phyloP scores from a whole-genome alignment of 371 early-diverging fungal genomes.

The Actinomortierella ambigua region DNA sequence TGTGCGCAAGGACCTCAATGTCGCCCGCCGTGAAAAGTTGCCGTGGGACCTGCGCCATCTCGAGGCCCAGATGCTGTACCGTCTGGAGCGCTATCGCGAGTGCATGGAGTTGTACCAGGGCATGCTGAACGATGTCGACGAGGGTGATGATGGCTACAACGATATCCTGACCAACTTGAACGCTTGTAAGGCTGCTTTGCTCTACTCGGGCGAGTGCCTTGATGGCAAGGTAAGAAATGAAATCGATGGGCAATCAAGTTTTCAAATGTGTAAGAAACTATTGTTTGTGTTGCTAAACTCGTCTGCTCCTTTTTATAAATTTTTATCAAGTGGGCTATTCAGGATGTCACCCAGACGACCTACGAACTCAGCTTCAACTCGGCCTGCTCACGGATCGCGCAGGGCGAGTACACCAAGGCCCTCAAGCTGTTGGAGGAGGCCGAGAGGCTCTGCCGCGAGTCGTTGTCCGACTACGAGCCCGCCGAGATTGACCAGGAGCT shows the following conservation, averaged over 20 bases:
- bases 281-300: too few species aligned
- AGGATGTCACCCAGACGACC: conserved; percentile 48
- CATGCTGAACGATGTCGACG: conserved; percentile 53
- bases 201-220: conserved; percentile 48
- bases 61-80: conserved; percentile 72
- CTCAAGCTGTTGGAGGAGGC: conserved; percentile 51
- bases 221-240: conserved; percentile 27
- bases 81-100: conserved; percentile 36
- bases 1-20: conserved; percentile 37
- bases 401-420: conserved; percentile 52
- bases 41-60: conserved; percentile 55
- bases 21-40: conserved; percentile 20
- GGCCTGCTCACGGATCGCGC: conserved; percentile 66
- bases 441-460: conserved; percentile 56
- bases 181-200: conserved; percentile 69
- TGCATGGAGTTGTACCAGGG: conserved; percentile 54
- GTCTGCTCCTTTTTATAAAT: neutral
- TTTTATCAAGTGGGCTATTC: conserved; percentile 22
- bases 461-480: conserved; percentile 58
- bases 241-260: conserved; percentile 8
- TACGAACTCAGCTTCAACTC: conserved; percentile 77
- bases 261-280: too few species aligned
- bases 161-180: conserved; percentile 62
- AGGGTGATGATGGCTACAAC: conserved; percentile 50
- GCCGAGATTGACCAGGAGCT: conserved; percentile 76